phyloP scores from a whole-genome alignment of 192 early-diverging fungal genomes.

The Coemansia sp. region DNA sequence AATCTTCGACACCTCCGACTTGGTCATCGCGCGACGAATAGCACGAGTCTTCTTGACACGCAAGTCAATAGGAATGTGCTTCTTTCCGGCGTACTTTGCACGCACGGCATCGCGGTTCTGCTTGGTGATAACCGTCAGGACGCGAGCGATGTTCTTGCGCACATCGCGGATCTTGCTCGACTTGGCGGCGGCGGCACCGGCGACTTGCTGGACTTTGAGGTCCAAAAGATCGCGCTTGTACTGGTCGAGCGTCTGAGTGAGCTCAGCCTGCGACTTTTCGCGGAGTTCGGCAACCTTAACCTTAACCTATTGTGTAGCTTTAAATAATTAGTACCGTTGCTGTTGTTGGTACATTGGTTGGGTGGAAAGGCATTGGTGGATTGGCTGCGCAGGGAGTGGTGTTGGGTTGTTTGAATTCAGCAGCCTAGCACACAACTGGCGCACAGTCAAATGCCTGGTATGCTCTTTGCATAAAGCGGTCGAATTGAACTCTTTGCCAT shows the following conservation, averaged over 20 bases:
- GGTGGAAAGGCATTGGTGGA: background rate
- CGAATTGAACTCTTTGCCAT: too few species aligned
- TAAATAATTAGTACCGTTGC: background rate
- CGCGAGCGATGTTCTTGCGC: conserved; percentile 92
- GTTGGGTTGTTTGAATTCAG: too few species aligned
- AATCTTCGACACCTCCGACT: conserved; percentile 73
- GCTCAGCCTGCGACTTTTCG: conserved; percentile 90
- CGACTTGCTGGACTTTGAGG: conserved; percentile 93
- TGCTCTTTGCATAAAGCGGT: too few species aligned
- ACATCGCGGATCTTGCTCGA: conserved; percentile 75
- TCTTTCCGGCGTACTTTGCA: conserved; percentile 90
- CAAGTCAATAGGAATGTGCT: conserved; percentile 94
- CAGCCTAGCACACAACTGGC: too few species aligned
- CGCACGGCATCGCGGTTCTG: conserved; percentile 87
- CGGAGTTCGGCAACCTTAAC: conserved; percentile 94
- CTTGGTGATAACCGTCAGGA: conserved; percentile 95
- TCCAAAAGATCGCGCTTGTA: conserved; percentile 92
- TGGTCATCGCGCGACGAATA: conserved; percentile 92
- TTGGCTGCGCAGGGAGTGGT: too few species aligned
- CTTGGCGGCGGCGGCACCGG: conserved; percentile 64
- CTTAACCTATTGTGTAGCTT: conserved; percentile 61
- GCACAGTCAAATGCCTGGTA: too few species aligned
- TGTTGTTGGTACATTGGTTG: background rate
- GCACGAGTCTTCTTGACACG: conserved; percentile 99
- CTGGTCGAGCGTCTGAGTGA: conserved; percentile 88